Evolutionary conservation across 441 rosid species (phyloP).

Genomic region (Viola pubescens): DNA sequence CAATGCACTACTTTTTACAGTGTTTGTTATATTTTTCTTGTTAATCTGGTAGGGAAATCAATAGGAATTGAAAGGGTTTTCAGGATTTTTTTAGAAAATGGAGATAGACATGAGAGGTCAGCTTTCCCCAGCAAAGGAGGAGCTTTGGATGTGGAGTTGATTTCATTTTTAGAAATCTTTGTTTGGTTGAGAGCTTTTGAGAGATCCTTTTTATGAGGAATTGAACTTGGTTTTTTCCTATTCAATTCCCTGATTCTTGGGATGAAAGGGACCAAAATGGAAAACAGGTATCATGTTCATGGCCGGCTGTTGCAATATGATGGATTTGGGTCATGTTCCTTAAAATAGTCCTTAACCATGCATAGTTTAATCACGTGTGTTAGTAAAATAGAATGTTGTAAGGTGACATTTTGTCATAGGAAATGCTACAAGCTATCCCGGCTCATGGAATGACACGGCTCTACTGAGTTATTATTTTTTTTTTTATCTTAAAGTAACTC

Average conservation of each 20-base stretch:
- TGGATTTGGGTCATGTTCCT: too few species aligned
- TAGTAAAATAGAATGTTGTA: too few species aligned
- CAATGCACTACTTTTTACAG: neutral
- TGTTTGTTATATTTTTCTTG: neutral
- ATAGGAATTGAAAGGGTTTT: neutral
- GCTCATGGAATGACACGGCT: too few species aligned
- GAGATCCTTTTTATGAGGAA: slow-evolving; percentile 61
- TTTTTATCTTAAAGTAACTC: too few species aligned
- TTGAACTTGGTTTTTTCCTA: slow-evolving; percentile 13
- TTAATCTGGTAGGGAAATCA: neutral
- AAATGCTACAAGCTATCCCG: too few species aligned
- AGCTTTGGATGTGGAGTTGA: slow-evolving; percentile 12
- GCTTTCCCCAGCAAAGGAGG: slow-evolving; percentile 8
- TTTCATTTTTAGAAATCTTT: slow-evolving; percentile 28
- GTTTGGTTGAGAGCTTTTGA: slow-evolving; percentile 28
- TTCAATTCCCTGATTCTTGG: slow-evolving; percentile 12
- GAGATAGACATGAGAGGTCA: slow-evolving; percentile 17
- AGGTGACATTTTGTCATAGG: too few species aligned
- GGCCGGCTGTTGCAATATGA: too few species aligned
- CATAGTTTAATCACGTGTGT: too few species aligned
- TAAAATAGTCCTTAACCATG: too few species aligned
- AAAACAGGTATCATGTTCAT: slow-evolving; percentile 14
- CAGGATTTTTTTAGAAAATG: neutral
- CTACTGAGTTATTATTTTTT: too few species aligned
- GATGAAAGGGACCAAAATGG: slow-evolving; percentile 22